Conservation (phyloP, 2,329 filamentous ascomycete genomes). For the Fusarium papillatum region DNA sequence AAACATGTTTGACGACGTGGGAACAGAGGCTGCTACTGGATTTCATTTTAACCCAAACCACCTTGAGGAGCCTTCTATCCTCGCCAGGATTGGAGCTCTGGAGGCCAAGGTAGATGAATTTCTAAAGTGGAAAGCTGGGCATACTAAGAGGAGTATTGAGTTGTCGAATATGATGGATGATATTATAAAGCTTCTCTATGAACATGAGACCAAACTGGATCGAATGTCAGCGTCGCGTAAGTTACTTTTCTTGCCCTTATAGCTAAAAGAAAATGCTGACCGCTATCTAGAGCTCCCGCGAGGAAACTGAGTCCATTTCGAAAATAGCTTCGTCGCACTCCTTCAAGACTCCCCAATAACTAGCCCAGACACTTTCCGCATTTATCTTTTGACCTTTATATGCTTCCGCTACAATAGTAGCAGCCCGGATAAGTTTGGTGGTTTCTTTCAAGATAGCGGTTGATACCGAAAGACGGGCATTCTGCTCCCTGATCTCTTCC, state of each 20-base stretch:
- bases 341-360: conserved; percentile 1
- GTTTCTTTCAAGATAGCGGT: not conserved
- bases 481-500: not conserved
- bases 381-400: not conserved
- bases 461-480: not conserved
- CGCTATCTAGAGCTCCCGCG: not conserved
- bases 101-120: not conserved
- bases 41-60: not conserved
- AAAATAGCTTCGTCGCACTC: conserved; percentile 3
- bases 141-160: not conserved
- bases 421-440: not conserved
- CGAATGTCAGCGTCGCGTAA: not conserved
- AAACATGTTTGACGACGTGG: not conserved
- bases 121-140: not conserved
- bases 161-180: not conserved
- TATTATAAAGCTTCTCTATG: not conserved
- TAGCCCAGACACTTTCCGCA: conserved; percentile 1
- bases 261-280: not conserved
- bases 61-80: not conserved
- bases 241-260: not conserved
- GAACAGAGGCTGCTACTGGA: not conserved
- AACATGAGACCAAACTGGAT: not conserved
- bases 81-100: not conserved
- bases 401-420: not conserved
- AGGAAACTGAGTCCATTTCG: conserved; percentile 1